Conservation (phyloP, 2,329 filamentous ascomycete genomes). For the Epichloe amarillans region DNA sequence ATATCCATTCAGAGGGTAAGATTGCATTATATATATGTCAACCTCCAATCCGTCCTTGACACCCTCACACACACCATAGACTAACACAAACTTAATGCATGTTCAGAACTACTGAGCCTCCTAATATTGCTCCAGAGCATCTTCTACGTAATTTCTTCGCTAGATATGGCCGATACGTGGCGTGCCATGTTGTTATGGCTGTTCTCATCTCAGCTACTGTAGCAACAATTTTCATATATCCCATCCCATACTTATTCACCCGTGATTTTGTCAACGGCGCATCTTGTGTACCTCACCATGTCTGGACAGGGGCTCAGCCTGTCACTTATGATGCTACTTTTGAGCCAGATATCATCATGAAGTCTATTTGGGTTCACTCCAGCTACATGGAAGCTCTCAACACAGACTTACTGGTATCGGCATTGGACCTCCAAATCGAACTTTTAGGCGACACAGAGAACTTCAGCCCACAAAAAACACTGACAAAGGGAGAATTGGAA, state of each 20-base stretch:
- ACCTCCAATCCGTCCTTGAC: too few species aligned
- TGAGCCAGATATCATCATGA: conserved; percentile 62
- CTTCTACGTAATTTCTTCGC: conserved; percentile 52
- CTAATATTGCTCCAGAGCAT: conserved; percentile 48
- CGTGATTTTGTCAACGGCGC: conserved; percentile 58
- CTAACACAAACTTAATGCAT: not conserved
- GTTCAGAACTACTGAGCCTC: conserved; percentile 58
- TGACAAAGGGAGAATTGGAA: conserved; percentile 14
- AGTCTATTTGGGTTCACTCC: conserved; percentile 70
- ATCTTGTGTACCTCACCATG: conserved; percentile 62
- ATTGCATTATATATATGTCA: not conserved
- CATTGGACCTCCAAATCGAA: conserved; percentile 56
- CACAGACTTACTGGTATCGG: conserved; percentile 48
- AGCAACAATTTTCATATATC: conserved; percentile 58
- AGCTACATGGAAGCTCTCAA: conserved; percentile 68
- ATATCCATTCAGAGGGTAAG: conserved; percentile 8
- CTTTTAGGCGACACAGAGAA: conserved; percentile 48
- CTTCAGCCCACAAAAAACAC: conserved; percentile 34
- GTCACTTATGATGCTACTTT: conserved; percentile 37
- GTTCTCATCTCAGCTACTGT: conserved; percentile 61
- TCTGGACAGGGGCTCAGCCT: conserved; percentile 64
- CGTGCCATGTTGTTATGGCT: conserved; percentile 61
- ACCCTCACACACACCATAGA: not conserved
- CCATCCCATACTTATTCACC: conserved; percentile 61
- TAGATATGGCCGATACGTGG: conserved; percentile 56